Base-by-base conservation (phyloP, 2,329 filamentous ascomycete genomes). In the Mycocentrospora acerina region DNA sequence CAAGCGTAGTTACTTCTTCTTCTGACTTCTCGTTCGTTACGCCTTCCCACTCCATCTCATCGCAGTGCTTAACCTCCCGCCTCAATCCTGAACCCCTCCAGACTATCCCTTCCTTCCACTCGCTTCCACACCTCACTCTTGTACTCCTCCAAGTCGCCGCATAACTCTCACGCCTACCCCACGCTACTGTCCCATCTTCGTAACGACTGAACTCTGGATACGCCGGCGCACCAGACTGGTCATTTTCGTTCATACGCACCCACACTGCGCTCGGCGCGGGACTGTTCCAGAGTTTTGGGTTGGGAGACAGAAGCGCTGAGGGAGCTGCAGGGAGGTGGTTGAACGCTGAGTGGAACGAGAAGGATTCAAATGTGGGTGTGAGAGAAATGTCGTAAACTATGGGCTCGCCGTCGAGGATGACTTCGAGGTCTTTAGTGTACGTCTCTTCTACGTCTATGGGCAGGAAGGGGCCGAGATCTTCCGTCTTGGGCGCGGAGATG, bases 121-220 rank as follows among this genome's bases (percentile, higher is more conserved):
- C 30, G 1, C 11, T 17, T 2, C 42, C 22, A 29, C 29, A 30
- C 1, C 8, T 7, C 3, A 31, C n/a, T 16, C 40, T 44, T 5
- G 26, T 28, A 1, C n/a, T n/a, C 3, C 16, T 13, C 42, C 42
- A 44, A 12, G 36, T 40, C 1, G 32, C 3, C n/a, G 18, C 27
- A 14, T 55, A 46, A 3, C 33, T 19, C 3, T 28, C 28, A 14
- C 44, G 47, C 4, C 41, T 14, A 3, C n/a, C 4, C 2, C 24
- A 28, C 6, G 11, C 32, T 3, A 11, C 2, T 9, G 10, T 24
- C 2, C 14, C 15, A 10, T 19, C 10, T 0, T 19, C n/a, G 17
- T 31, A 11, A 4, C 11, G 9, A 24, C 44, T 55, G 4, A 55
- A 18, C 18, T 46, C 47, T 0, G 35, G 25, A 22, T 55, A 55